Percentiles rank a stretch among this genome's conserved stretches.
Conservation (phyloP, 345 rosid species). For the Boechera divaricarpa region DNA sequence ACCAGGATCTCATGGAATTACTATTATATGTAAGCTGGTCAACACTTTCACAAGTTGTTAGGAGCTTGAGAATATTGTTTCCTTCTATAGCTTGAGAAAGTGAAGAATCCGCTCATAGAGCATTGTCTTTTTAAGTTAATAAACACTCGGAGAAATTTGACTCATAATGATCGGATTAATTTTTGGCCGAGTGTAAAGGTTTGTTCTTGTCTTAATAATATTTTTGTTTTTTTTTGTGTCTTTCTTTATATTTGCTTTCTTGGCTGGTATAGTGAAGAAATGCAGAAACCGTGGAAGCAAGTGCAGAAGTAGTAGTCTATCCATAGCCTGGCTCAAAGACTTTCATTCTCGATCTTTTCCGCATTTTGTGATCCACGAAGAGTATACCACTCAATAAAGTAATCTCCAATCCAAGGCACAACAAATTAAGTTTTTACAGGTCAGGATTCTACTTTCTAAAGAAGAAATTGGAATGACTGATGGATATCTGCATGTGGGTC, state of each 20-base stretch:
- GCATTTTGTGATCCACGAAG: constrained; percentile 45
- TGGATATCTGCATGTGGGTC: constrained; percentile 23
- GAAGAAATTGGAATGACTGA: background rate
- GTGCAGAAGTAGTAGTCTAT: background rate
- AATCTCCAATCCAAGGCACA: constrained; percentile 64
- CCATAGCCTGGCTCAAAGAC: constrained; percentile 50
- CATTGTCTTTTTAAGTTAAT: background rate
- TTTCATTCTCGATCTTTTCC: constrained; percentile 16
- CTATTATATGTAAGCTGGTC: background rate
- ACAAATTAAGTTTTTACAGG: constrained; percentile 53
- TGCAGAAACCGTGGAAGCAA: constrained; percentile 54
- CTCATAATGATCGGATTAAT: background rate
- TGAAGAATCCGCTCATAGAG: background rate
- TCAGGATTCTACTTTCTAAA: constrained; percentile 5
- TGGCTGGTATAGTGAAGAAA: constrained; percentile 46
- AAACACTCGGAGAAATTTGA: background rate
- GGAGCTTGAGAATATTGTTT: background rate
- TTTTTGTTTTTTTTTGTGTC: background rate
- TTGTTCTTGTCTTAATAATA: constrained; percentile 3
- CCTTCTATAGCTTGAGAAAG: background rate
- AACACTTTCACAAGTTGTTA: background rate
- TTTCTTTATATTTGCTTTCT: background rate
- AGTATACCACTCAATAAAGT: constrained; percentile 45
- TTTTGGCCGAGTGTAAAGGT: background rate
- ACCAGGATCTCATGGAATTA: background rate